Evolutionary conservation across 805 yeast genomes (phyloP).

Genomic region (Myxozyma mucilagina): DNA sequence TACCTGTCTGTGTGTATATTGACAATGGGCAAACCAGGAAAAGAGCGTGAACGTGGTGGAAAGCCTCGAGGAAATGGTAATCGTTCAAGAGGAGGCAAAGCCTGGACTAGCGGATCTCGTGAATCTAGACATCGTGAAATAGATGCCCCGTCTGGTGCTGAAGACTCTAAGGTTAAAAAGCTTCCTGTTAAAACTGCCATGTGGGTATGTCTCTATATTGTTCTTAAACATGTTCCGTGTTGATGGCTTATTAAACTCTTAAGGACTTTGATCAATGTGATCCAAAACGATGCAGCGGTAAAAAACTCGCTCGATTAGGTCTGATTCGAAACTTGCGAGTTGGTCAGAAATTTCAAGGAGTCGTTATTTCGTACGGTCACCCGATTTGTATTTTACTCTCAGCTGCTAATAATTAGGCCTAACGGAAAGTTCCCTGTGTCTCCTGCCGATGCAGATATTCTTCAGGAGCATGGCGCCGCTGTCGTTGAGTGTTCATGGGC

Average conservation of each 20-base stretch:
- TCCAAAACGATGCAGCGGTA: slow-evolving; percentile 96
- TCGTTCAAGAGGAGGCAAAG: slow-evolving; percentile 6
- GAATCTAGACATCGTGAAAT: neutral
- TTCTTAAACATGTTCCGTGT: neutral
- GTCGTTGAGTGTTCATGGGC: slow-evolving; percentile 99
- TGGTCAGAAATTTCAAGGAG: slow-evolving; percentile 92
- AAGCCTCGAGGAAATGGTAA: neutral
- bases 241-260: neutral
- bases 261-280: slow-evolving; percentile 97
- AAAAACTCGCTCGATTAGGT: slow-evolving; percentile 86
- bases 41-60: neutral
- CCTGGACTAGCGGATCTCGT: slow-evolving; percentile 4
- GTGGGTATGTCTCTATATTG: slow-evolving; percentile 52
- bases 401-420: slow-evolving; percentile 46
- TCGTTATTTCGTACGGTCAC: slow-evolving; percentile 62
- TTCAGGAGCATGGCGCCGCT: slow-evolving; percentile 84
- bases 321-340: slow-evolving; percentile 72
- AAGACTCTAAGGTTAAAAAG: neutral
- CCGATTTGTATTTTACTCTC: neutral
- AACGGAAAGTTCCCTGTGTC: slow-evolving; percentile 88
- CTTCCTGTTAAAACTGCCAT: slow-evolving; percentile 72
- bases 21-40: slow-evolving; percentile 10
- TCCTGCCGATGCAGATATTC: slow-evolving; percentile 78
- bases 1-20: too few relatives aligned
- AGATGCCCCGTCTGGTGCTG: slow-evolving; percentile 3